phyloP scores from a whole-genome alignment of 345 rosid genomes.

The Crucihimalaya himalaica region DNA sequence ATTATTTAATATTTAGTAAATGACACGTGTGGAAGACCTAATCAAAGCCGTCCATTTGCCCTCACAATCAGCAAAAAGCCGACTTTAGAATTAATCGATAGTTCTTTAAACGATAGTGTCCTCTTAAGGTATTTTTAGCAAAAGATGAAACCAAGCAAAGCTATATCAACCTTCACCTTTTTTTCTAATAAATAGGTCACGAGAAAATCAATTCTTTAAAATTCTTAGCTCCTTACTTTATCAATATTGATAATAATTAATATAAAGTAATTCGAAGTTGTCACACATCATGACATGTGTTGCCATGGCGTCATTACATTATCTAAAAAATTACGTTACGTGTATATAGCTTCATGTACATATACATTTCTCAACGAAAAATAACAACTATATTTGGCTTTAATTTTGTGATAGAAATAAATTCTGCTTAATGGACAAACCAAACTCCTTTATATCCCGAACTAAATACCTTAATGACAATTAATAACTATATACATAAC shows the following conservation, averaged over 20 bases:
- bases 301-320: background rate
- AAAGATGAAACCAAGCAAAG: background rate
- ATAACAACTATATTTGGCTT: background rate
- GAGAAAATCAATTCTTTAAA: constrained; percentile 4
- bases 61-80: constrained; percentile 8
- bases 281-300: constrained; percentile 27
- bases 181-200: background rate
- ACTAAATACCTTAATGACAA: background rate
- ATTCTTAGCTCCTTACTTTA: constrained; percentile 17
- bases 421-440: background rate
- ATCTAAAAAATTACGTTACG: background rate
- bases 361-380: background rate
- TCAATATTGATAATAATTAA: background rate
- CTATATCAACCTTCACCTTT: background rate
- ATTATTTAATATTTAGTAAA: background rate
- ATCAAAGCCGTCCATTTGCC: constrained; percentile 25
- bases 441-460: background rate
- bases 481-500: background rate
- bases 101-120: background rate
- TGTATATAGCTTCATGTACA: constrained; percentile 12
- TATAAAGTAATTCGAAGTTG: constrained; percentile 12
- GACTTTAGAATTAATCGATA: background rate
- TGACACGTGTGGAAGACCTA: constrained; percentile 26
- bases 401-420: background rate
- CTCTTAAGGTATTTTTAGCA: background rate